Conservation (phyloP, 768 basidiomycete genomes). For the Lactarius trivialis region DNA sequence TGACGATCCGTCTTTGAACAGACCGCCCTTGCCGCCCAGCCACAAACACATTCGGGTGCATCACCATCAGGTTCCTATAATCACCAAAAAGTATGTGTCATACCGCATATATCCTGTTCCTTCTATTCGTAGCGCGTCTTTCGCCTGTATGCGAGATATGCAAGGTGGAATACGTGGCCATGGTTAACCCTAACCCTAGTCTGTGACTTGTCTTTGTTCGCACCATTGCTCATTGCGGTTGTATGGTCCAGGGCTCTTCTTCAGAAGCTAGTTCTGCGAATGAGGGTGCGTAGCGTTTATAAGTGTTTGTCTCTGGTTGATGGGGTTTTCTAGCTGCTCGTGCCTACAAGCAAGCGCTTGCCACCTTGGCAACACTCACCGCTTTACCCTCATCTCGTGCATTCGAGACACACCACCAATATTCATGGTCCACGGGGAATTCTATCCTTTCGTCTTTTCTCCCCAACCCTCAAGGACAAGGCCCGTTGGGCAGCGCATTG, state of each 20-base stretch:
- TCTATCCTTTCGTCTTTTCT: conserved; percentile 57
- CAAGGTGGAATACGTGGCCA: not conserved
- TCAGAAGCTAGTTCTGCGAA: conserved; percentile 17
- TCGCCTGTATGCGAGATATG: not conserved
- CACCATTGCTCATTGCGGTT: not conserved
- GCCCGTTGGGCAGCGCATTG: conserved; percentile 62
- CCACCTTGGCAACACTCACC: conserved; percentile 60
- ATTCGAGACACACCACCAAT: conserved; percentile 41
- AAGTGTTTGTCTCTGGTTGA: not conserved
- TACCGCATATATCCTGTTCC: not conserved
- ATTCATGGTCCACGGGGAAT: conserved; percentile 37
- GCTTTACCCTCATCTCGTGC: conserved; percentile 50
- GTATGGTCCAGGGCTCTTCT: not conserved
- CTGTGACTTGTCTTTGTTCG: conserved; percentile 5
- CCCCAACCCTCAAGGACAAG: conserved; percentile 70
- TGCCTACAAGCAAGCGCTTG: conserved; percentile 70
- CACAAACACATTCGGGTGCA: not conserved
- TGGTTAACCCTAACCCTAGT: conserved; percentile 16
- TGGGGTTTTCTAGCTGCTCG: conserved; percentile 44
- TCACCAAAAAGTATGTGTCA: not conserved
- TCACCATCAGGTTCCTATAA: conserved; percentile 5
- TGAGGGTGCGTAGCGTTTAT: conserved; percentile 18
- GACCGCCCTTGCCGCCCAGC: conserved; percentile 3
- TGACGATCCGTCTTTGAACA: not conserved
- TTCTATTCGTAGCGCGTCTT: not conserved